phyloP scores from a whole-genome alignment of 2,329 filamentous ascomycete genomes.

The Zymoseptoria tritici region DNA sequence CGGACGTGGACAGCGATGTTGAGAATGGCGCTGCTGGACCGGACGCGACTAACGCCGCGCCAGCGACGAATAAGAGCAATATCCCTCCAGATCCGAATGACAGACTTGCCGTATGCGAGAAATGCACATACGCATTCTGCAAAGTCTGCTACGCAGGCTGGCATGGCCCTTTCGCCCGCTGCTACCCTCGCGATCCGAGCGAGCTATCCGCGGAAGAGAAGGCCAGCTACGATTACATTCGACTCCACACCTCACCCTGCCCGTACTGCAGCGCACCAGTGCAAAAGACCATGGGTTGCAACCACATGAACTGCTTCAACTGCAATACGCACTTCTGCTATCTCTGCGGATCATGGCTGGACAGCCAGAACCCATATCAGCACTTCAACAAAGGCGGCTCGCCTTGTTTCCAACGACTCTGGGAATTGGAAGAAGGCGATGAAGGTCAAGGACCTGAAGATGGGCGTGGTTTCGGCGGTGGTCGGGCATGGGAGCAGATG shows the following conservation, averaged over 20 bases:
- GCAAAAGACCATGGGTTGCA: conserved; percentile 90
- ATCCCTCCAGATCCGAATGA: conserved; percentile 39
- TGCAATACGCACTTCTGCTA: conserved; percentile 95
- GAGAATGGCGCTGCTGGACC: conserved; percentile 4
- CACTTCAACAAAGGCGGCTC: conserved; percentile 74
- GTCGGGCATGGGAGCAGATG: conserved; percentile 37
- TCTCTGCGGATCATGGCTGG: conserved; percentile 80
- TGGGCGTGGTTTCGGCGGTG: conserved; percentile 35
- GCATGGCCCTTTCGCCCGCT: conserved; percentile 82
- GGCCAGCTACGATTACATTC: conserved; percentile 77
- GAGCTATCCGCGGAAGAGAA: conserved; percentile 79
- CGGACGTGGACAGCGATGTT: conserved; percentile 29
- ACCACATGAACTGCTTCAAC: conserved; percentile 90
- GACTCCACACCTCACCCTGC: conserved; percentile 74
- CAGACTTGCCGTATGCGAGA: conserved; percentile 75
- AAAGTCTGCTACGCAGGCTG: conserved; percentile 67
- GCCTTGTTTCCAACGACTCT: conserved; percentile 73
- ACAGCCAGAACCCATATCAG: conserved; percentile 70
- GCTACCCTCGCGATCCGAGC: conserved; percentile 55
- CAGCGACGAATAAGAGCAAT: conserved; percentile 14
- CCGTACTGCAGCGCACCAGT: conserved; percentile 78
- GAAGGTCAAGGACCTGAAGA: conserved; percentile 36
- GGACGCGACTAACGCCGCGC: conserved; percentile 8
- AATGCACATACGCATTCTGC: conserved; percentile 87
- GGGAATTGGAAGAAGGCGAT: conserved; percentile 83